These are phyloP conservation scores for Jacaranda mimosifolia DNA, from an alignment of 257 asterid species.

Conservation along the genomic window DNA sequence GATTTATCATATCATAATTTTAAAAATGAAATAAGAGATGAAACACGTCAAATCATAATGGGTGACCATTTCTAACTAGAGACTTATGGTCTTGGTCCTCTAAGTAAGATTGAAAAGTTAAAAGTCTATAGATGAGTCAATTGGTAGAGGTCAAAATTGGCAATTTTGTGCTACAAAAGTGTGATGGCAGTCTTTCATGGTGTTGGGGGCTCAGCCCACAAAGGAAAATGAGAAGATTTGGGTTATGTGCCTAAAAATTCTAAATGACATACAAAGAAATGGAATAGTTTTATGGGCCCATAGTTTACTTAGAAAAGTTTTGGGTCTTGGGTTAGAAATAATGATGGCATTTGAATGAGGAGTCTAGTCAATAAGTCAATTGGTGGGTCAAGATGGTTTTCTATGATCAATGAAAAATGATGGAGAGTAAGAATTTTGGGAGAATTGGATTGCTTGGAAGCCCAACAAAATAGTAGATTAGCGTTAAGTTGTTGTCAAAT, in stretches of 20 bases:
- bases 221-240: not conserved
- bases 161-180: not conserved
- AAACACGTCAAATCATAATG: not conserved
- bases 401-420: no score
- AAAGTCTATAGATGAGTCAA: not conserved
- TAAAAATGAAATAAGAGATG: not conserved
- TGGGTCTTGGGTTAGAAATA: not conserved
- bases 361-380: not conserved
- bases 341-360: not conserved
- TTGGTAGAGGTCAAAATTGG: not conserved
- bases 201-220: no score
- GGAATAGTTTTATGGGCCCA: no score
- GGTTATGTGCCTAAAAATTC: not conserved
- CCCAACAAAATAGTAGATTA: no score
- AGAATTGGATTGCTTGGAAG: no score
- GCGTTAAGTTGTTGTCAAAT: no score
- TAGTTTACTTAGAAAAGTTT: no score
- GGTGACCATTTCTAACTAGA: not conserved
- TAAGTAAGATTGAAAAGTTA: not conserved
- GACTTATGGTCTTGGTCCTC: slow-evolving; percentile 5
- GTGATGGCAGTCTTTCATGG: no score
- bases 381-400: not conserved
- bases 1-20: not conserved
- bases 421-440: no score
- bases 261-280: no score